Conservation (phyloP, 768 basidiomycete genomes). For the Cyclocybe aegerita region DNA sequence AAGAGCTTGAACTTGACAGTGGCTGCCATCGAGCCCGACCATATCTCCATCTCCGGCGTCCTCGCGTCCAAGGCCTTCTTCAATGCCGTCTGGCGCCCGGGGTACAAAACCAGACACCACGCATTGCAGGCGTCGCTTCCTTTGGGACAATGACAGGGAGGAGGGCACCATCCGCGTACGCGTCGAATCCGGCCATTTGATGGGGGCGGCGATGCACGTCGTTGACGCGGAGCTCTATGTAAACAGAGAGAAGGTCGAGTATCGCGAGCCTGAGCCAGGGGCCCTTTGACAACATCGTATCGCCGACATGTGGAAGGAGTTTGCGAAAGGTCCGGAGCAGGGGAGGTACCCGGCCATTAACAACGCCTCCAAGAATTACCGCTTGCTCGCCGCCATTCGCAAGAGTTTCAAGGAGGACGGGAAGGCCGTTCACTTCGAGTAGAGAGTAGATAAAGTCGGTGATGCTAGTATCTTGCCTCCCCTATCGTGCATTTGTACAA, state of each 20-base stretch:
- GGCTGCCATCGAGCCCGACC: conserved; percentile 17
- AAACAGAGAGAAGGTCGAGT: conserved; percentile 26
- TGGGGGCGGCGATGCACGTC: conserved; percentile 15
- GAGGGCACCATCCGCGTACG: conserved; percentile 24
- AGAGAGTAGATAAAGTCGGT: no score
- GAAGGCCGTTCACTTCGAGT: no score
- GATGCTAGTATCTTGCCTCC: no score
- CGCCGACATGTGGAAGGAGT: conserved; percentile 4
- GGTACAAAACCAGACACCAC: conserved; percentile 13
- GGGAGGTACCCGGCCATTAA: conserved; percentile 7
- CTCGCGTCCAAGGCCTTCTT: conserved; percentile 26
- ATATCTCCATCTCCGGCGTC: conserved; percentile 24
- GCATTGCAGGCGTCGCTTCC: conserved; percentile 19
- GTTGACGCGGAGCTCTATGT: conserved; percentile 25
- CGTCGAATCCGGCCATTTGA: conserved; percentile 16
- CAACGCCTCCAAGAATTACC: conserved; percentile 2
- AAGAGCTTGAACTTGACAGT: no score
- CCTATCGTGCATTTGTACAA: no score
- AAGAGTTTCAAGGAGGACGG: no score
- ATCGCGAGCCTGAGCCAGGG: neutral
- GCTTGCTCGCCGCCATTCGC: conserved; percentile 5
- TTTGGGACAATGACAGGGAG: conserved; percentile 33
- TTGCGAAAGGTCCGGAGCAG: neutral
- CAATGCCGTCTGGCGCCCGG: conserved; percentile 22
- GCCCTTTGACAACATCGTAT: neutral